These are phyloP conservation scores for Staphylotrichum longicolle DNA, from an alignment of 495 filamentous ascomycete genomes.

Conservation along the genomic window DNA sequence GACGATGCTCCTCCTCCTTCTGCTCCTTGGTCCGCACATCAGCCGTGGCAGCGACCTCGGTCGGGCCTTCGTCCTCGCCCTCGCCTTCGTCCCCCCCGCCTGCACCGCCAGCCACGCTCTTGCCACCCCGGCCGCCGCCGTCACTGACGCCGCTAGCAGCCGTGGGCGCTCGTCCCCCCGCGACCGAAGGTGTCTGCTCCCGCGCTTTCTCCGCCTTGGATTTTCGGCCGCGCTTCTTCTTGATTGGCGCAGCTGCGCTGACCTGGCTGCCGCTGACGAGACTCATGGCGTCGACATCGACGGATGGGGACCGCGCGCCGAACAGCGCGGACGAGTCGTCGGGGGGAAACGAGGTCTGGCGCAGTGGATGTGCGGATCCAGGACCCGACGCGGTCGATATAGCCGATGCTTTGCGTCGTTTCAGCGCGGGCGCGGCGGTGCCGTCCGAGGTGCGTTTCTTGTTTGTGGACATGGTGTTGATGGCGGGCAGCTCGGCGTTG, in stretches of 20 bases:
- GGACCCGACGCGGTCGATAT: slow-evolving; percentile 45
- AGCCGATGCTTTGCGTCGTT: slow-evolving; percentile 64
- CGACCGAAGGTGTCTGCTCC: slow-evolving; percentile 50
- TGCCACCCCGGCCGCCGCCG: slow-evolving; percentile 34
- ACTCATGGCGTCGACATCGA: slow-evolving; percentile 62
- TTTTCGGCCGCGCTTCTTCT: slow-evolving; percentile 64
- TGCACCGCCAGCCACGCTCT: slow-evolving; percentile 31
- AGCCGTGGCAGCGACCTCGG: slow-evolving; percentile 62
- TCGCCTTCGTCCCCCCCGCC: slow-evolving; percentile 49
- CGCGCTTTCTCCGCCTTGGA: slow-evolving; percentile 57
- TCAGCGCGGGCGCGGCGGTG: slow-evolving; percentile 46
- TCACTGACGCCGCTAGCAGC: slow-evolving; percentile 47
- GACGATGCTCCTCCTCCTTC: slow-evolving; percentile 64
- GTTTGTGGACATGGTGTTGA: slow-evolving; percentile 34
- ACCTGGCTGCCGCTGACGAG: slow-evolving; percentile 65
- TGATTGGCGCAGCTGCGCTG: slow-evolving; percentile 47
- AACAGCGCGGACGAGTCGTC: slow-evolving; percentile 46
- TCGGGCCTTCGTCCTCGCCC: slow-evolving; percentile 65
- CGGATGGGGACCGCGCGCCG: slow-evolving; percentile 62
- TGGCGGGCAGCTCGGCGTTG: slow-evolving; percentile 44
- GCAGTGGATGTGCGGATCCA: slow-evolving; percentile 68
- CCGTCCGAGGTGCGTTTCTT: slow-evolving; percentile 59
- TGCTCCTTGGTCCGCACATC: slow-evolving; percentile 63
- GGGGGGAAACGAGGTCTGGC: slow-evolving; percentile 85
- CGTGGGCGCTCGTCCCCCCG: slow-evolving; percentile 50